phyloP scores from a whole-genome alignment of 495 filamentous ascomycete genomes.

The Xanthoparmelia taractica region DNA sequence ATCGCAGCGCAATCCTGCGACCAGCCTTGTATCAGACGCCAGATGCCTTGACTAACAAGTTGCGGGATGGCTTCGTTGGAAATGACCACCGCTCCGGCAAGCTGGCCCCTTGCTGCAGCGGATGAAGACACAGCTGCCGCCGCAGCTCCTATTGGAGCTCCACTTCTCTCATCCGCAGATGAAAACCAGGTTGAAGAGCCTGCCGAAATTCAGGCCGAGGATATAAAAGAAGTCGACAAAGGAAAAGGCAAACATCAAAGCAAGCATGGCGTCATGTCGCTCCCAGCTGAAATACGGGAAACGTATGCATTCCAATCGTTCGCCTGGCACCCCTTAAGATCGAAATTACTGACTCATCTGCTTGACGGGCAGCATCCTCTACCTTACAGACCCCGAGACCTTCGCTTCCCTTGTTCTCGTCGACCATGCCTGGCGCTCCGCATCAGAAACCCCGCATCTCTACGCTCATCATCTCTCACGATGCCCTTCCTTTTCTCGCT shows the following conservation, averaged over 20 bases:
- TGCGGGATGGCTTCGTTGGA: neutral
- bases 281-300: constrained; percentile 23
- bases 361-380: constrained; percentile 55
- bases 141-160: neutral
- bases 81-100: neutral
- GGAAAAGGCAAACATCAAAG: constrained; percentile 6
- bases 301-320: constrained; percentile 14
- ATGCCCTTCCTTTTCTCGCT: constrained; percentile 60
- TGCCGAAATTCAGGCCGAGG: neutral
- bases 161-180: neutral
- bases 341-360: constrained; percentile 11
- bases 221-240: neutral
- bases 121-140: neutral
- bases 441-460: constrained; percentile 62
- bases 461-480: constrained; percentile 69
- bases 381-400: constrained; percentile 62
- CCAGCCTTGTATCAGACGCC: neutral
- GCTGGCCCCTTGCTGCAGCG: neutral
- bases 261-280: constrained; percentile 13
- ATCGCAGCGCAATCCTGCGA: constrained; percentile 8
- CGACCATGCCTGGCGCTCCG: constrained; percentile 66
- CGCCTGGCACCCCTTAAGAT: neutral
- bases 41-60: neutral
- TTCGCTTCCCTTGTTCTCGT: constrained; percentile 80
- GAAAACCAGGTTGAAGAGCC: neutral